Conservation (phyloP, 495 filamentous ascomycete species). For the Tuber aestivum region DNA sequence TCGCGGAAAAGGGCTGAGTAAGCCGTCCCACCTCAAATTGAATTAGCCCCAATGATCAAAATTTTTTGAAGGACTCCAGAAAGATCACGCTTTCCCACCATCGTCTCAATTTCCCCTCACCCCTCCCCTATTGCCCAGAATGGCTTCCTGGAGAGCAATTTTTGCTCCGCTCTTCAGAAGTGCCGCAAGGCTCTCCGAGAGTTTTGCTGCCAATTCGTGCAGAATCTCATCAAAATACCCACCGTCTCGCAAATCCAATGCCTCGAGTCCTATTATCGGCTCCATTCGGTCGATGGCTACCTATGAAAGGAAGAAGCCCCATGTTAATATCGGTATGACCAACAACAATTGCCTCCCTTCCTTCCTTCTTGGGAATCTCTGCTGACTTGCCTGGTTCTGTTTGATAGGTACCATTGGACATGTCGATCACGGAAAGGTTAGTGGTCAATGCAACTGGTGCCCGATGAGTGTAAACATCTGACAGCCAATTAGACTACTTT, state of each 20-base stretch:
- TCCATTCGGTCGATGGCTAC: conserved; percentile 47
- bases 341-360: background rate
- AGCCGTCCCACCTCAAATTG: background rate
- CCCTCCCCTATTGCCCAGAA: conserved; percentile 30
- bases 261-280: conserved; percentile 35
- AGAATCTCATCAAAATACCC: conserved; percentile 25
- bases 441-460: conserved; percentile 22
- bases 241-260: conserved; percentile 20
- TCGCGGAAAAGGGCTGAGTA: background rate
- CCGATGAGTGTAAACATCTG: conserved; percentile 26
- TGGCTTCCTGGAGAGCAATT: conserved; percentile 43
- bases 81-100: conserved; percentile 21
- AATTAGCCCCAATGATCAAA: background rate
- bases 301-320: conserved; percentile 88
- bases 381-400: conserved; percentile 10
- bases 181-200: conserved; percentile 32
- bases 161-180: conserved; percentile 39
- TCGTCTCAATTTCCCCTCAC: conserved; percentile 22
- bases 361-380: conserved; percentile 22
- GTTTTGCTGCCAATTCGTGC: conserved; percentile 24
- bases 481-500: conserved; percentile 73
- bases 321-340: conserved; percentile 85
- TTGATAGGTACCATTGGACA: conserved; percentile 86
- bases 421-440: conserved; percentile 98
- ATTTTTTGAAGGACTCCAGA: conserved; percentile 24